Evolutionary conservation across 495 filamentous ascomycete genomes (phyloP).

Genomic region (Cudoniella acicularis): DNA sequence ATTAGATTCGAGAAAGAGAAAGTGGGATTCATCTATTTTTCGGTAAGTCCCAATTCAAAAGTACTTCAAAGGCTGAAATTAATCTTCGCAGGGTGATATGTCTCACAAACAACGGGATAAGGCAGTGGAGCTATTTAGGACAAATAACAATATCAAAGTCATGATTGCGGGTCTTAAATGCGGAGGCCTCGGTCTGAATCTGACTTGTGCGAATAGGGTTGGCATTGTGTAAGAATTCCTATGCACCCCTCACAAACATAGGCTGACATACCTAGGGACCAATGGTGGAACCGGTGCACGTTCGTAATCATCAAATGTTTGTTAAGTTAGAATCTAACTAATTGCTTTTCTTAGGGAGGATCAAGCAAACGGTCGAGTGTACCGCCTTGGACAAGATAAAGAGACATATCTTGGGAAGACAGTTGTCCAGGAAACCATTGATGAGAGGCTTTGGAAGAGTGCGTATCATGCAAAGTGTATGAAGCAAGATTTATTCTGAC

Average conservation of each 20-base stretch:
- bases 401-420: constrained; percentile 50
- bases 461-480: not conserved
- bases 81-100: constrained; percentile 21
- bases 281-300: constrained; percentile 36
- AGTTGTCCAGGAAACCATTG: constrained; percentile 46
- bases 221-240: constrained; percentile 28
- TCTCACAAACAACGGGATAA: constrained; percentile 4
- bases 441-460: constrained; percentile 36
- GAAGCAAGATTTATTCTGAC: not conserved
- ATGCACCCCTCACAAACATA: not conserved
- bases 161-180: constrained; percentile 29
- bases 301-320: too few species aligned
- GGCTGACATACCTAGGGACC: constrained; percentile 23
- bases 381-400: constrained; percentile 55
- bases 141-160: constrained; percentile 18
- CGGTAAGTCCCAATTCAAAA: constrained; percentile 1
- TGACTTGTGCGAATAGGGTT: constrained; percentile 35
- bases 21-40: constrained; percentile 12
- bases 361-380: constrained; percentile 58
- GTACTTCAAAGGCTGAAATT: not conserved
- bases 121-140: constrained; percentile 19
- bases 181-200: constrained; percentile 29
- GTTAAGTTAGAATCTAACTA: not conserved
- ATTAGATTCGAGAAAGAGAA: not conserved
- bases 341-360: not conserved